phyloP scores from a whole-genome alignment of 2,329 filamentous ascomycete species.

The Aureobasidium sp. region DNA sequence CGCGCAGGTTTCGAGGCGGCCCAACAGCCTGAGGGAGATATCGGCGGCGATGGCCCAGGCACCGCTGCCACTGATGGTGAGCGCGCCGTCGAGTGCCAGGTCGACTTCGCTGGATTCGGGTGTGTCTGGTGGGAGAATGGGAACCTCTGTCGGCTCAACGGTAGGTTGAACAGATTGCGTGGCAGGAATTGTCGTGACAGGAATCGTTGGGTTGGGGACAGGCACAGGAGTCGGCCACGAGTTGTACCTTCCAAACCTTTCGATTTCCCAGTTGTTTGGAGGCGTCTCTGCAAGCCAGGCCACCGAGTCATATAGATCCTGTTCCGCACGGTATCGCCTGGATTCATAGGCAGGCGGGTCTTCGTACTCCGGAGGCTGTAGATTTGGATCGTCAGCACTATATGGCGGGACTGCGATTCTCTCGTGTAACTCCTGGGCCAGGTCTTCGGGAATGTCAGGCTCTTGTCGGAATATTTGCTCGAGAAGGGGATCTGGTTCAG shows the following conservation, averaged over 20 bases:
- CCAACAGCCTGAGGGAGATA: neutral
- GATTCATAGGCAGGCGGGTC: neutral
- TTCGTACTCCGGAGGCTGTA: neutral
- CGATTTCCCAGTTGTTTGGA: neutral
- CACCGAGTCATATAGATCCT: neutral
- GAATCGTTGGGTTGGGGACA: neutral
- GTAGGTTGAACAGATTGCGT: neutral
- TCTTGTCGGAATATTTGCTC: neutral
- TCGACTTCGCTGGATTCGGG: neutral
- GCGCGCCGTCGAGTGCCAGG: neutral
- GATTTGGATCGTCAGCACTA: neutral
- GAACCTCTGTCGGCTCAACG: neutral
- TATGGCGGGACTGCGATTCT: neutral
- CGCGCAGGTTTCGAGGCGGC: neutral
- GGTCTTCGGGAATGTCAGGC: neutral
- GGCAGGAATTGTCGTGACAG: neutral
- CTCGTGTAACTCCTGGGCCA: neutral
- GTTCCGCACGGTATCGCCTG: neutral
- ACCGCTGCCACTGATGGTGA: neutral
- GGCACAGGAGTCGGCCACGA: neutral
- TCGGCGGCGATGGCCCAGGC: neutral
- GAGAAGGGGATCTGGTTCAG: neutral
- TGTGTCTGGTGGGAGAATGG: neutral
- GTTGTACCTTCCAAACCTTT: neutral
- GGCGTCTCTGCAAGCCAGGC: neutral